phyloP scores from a whole-genome alignment of 345 rosid species.

The Combretum micranthum region DNA sequence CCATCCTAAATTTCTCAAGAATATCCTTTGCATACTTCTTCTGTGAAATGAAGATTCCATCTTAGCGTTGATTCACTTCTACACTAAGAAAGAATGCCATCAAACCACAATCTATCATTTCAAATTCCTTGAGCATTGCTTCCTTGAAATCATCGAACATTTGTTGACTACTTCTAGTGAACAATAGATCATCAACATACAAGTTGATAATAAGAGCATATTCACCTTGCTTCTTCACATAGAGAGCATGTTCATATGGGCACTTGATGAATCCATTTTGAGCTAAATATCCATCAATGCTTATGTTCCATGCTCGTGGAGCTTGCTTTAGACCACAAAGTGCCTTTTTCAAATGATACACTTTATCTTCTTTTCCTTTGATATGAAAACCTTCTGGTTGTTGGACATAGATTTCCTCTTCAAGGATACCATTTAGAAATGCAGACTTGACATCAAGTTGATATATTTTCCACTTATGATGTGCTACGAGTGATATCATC shows the following conservation, averaged over 20 bases:
- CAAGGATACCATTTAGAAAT: background rate
- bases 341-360: background rate
- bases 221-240: background rate
- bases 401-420: background rate
- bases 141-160: background rate
- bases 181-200: background rate
- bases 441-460: slow-evolving; percentile 4
- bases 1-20: too few relatives aligned
- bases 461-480: background rate
- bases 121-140: background rate
- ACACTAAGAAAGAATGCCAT: slow-evolving; percentile 6
- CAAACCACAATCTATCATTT: slow-evolving; percentile 6
- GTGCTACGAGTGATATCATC: background rate
- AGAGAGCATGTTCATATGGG: too few relatives aligned
- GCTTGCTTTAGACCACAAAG: slow-evolving; percentile 1
- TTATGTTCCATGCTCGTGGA: background rate
- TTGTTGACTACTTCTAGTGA: background rate
- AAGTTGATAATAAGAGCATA: background rate
- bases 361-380: background rate
- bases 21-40: too few relatives aligned
- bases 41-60: too few relatives aligned
- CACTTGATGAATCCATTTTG: background rate
- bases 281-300: background rate
- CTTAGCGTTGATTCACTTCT: too few relatives aligned
- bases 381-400: background rate